Evolutionary conservation across 2,329 filamentous ascomycete genomes (phyloP), one percentile per base, ranked within the genome.

Genomic region (Fusarium subglutinans): DNA sequence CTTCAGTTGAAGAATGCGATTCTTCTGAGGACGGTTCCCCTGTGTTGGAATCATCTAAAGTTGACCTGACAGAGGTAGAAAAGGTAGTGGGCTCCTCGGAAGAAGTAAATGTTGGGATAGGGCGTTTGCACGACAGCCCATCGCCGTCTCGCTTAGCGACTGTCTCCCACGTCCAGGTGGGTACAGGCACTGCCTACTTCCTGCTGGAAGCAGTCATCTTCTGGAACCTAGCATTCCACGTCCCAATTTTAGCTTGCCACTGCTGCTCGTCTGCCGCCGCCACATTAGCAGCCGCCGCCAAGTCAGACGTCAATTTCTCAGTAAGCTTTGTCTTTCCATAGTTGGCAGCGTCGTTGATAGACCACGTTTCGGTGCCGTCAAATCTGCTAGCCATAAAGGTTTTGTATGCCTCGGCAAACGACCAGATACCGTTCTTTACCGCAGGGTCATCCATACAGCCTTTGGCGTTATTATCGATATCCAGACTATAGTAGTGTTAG

Each of bases 391-490:
- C 38, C 38, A 40, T 40, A 12, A 40, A 40, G 14, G 26, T 35
- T 24, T 60, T 45, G 45, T 69, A 73, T 22, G 18, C 18, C 6
- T 51, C 57, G 5, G 70, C 70, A 6, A 73, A 73, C 6, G 70
- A 73, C 70, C 70, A 72, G 2, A 62, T 9, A 6, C 14, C 14
- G 3, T 61, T 70, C 30, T 51, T 43, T 1, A 68, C 68, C 0
- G 67, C 63, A 0, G 14, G 2, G 2, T 71, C 63, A 3, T 53
- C 35, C 56, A 48, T 62, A 18, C 67, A 73, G 2, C 44, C 61
- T 20, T 58, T 69, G 3, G 63, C 64, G 2, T 62, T 56, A 18
- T 59, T n/a, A 13, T 73, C 53, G 1, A 74, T 67, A 14, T 63
- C 53, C 1, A 54, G 8, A 38, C 56, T 66, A 1, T n/a, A 22